Evolutionary conservation across 2,329 filamentous ascomycete species (phyloP).

Genomic region (Berkeleyomyces basicola): DNA sequence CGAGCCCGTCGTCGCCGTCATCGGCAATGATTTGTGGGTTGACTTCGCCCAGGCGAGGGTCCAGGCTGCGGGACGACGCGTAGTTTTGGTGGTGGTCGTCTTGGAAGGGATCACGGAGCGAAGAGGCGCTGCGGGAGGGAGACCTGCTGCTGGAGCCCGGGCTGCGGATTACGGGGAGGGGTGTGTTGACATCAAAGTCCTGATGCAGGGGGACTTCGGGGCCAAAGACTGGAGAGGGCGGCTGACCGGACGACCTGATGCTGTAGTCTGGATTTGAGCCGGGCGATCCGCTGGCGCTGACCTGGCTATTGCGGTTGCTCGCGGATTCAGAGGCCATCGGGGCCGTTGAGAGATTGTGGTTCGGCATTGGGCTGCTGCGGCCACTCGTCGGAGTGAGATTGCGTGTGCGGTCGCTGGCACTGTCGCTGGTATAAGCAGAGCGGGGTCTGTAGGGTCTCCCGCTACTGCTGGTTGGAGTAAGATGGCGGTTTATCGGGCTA

Average conservation of each 20-base stretch:
- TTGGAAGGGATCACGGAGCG: constrained; percentile 11
- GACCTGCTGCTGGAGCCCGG: not conserved
- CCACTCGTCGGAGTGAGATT: not conserved
- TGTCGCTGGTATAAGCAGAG: not conserved
- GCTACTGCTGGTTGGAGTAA: not conserved
- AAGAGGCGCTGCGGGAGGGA: constrained; percentile 5
- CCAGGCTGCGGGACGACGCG: constrained; percentile 22
- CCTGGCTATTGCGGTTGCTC: constrained; percentile 2
- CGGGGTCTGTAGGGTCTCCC: not conserved
- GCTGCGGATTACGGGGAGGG: not conserved
- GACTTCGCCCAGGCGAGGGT: constrained; percentile 39
- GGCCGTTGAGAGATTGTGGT: not conserved
- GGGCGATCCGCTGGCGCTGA: not conserved
- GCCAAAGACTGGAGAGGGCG: constrained; percentile 6
- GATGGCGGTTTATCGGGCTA: not conserved
- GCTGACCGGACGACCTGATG: not conserved
- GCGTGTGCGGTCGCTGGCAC: not conserved
- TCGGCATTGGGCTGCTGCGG: not conserved
- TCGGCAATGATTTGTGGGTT: constrained; percentile 71
- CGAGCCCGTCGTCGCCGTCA: constrained; percentile 73
- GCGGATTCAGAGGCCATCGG: not conserved
- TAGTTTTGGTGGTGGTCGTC: constrained; percentile 10
- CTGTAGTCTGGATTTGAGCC: constrained; percentile 6
- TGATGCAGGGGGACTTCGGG: constrained; percentile 9
- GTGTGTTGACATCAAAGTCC: constrained; percentile 8